phyloP scores from a whole-genome alignment of 768 basidiomycete genomes.

The Trametes punicea region DNA sequence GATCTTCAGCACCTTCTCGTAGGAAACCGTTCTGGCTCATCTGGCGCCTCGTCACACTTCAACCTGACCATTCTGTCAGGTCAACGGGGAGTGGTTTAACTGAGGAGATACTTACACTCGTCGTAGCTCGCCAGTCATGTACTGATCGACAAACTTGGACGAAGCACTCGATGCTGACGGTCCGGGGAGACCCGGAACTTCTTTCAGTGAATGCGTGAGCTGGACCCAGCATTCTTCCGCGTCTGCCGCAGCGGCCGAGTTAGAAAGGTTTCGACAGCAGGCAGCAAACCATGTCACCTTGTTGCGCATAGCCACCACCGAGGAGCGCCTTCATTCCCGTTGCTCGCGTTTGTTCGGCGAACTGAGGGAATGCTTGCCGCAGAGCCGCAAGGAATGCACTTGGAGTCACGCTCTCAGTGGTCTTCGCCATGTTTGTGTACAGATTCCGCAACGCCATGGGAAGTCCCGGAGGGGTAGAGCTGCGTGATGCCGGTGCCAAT shows the following conservation, averaged over 20 bases:
- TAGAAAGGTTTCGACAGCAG: background rate
- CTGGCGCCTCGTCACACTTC: constrained; percentile 76
- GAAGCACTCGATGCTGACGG: constrained; percentile 29
- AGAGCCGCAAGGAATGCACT: constrained; percentile 63
- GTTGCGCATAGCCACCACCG: constrained; percentile 67
- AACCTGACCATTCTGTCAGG: constrained; percentile 42
- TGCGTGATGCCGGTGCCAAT: too few species aligned
- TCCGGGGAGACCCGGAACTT: constrained; percentile 50
- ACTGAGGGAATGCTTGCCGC: constrained; percentile 83
- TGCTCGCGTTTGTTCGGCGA: constrained; percentile 63
- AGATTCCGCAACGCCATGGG: constrained; percentile 60
- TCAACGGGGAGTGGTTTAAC: too few species aligned
- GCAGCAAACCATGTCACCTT: constrained; percentile 39
- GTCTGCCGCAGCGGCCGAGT: constrained; percentile 52
- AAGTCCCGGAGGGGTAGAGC: constrained; percentile 28
- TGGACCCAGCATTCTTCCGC: constrained; percentile 89
- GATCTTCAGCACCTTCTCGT: constrained; percentile 80
- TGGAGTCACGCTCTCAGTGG: constrained; percentile 75
- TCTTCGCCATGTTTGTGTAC: constrained; percentile 68
- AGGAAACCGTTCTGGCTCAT: constrained; percentile 62
- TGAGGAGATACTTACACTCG: constrained; percentile 48
- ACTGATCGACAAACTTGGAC: constrained; percentile 75
- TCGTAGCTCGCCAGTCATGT: constrained; percentile 73
- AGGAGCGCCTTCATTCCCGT: constrained; percentile 33
- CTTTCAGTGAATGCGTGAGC: constrained; percentile 67